These are phyloP conservation scores for Dactylellina leptospora DNA, from an alignment of 2,329 filamentous ascomycete genomes.

Conservation along the genomic window DNA sequence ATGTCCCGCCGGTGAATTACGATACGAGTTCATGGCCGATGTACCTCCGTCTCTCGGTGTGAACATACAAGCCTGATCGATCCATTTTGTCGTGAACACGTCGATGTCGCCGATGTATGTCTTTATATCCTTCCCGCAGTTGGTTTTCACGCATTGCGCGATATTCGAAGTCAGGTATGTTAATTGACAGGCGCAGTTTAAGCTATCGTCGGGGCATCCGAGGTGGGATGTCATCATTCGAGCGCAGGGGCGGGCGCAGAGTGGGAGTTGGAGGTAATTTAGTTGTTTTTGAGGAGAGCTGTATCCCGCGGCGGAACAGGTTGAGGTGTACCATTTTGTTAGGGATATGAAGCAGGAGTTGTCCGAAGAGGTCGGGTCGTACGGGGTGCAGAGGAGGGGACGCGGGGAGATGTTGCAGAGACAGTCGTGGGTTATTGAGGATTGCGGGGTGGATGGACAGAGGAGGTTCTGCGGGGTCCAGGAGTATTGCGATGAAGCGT, in stretches of 20 bases:
- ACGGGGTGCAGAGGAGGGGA: slow-evolving; percentile 31
- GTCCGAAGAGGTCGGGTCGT: slow-evolving; percentile 22
- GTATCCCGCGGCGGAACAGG: slow-evolving; percentile 5
- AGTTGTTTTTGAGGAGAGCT: background rate
- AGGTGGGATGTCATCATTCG: slow-evolving; percentile 26
- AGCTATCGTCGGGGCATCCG: slow-evolving; percentile 22
- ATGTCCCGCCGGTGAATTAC: slow-evolving; percentile 1
- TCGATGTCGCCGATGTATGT: slow-evolving; percentile 13
- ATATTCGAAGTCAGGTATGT: slow-evolving; percentile 12
- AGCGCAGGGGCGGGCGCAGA: slow-evolving; percentile 19
- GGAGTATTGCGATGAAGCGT: background rate
- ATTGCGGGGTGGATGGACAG: too few species aligned
- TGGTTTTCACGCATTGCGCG: slow-evolving; percentile 16
- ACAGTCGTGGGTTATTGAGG: slow-evolving; percentile 10
- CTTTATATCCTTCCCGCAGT: slow-evolving; percentile 9
- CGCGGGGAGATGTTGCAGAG: slow-evolving; percentile 26
- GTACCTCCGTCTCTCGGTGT: background rate
- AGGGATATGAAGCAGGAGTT: slow-evolving; percentile 19
- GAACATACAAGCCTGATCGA: slow-evolving; percentile 19
- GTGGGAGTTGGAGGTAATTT: slow-evolving; percentile 18
- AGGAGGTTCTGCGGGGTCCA: slow-evolving; percentile 21
- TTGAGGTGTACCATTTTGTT: slow-evolving; percentile 9
- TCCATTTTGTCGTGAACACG: slow-evolving; percentile 12
- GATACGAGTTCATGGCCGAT: background rate
- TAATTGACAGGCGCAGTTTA: slow-evolving; percentile 30